Percentiles rank a stretch among this genome's conserved stretches.
Conservation (phyloP, 192 early-diverging fungal genomes). For the Cetraspora pellucida region DNA sequence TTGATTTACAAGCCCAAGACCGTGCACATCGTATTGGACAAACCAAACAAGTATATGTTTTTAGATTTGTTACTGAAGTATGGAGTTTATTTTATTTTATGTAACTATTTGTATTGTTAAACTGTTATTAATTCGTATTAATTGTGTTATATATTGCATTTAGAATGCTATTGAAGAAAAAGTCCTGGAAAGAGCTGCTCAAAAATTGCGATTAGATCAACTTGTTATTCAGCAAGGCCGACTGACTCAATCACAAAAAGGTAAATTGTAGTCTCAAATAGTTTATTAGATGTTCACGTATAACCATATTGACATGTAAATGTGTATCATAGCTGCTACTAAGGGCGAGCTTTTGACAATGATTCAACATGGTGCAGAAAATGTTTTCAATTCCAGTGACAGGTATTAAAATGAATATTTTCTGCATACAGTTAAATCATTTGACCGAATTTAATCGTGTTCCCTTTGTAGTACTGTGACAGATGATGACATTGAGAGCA, state of each 20-base stretch:
- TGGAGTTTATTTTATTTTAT: too few relatives aligned
- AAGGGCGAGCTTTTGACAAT: conserved; percentile 91
- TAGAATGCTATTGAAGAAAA: conserved; percentile 96
- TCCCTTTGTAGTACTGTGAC: conserved; percentile 55
- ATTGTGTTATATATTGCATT: background rate
- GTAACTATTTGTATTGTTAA: background rate
- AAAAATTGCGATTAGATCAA: conserved; percentile 95
- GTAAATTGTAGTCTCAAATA: conserved; percentile 7
- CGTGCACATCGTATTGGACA: conserved; percentile 99
- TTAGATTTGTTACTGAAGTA: conserved; percentile 92
- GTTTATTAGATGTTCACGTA: background rate
- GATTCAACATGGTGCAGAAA: conserved; percentile 96
- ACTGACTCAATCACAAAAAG: conserved; percentile 69
- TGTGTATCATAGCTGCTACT: conserved; percentile 45
- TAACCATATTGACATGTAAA: too few relatives aligned
- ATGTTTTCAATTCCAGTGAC: conserved; percentile 72
- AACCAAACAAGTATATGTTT: conserved; percentile 96
- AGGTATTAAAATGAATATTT: conserved; percentile 38
- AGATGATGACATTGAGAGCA: conserved; percentile 85
- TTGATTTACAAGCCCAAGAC: conserved; percentile 93
- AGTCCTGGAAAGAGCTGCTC: conserved; percentile 94
- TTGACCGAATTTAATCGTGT: background rate
- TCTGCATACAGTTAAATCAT: background rate
- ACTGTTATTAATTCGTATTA: background rate
- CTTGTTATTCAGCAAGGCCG: conserved; percentile 99